phyloP scores from a whole-genome alignment of 2,329 filamentous ascomycete species.

The Myotisia sp. region DNA sequence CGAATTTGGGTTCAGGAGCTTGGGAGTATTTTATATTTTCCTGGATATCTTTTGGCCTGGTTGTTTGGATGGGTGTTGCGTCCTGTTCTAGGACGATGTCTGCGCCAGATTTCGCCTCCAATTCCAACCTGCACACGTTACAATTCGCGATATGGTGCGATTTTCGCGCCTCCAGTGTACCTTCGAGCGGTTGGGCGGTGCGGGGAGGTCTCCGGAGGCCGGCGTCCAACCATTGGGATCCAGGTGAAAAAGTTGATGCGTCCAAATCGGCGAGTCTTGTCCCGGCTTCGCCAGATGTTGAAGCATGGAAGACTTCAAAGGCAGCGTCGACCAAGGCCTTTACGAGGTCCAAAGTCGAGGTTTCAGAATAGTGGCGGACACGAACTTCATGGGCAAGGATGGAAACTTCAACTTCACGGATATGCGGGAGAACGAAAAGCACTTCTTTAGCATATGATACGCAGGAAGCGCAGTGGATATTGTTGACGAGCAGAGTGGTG shows the following conservation, averaged over 20 bases:
- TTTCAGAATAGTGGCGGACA: conserved; percentile 24
- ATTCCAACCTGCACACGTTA: conserved; percentile 34
- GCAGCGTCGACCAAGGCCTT: conserved; percentile 30
- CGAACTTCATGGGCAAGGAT: conserved; percentile 32
- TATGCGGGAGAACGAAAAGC: conserved; percentile 24
- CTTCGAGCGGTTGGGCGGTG: conserved; percentile 13
- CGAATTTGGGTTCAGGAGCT: too few relatives aligned
- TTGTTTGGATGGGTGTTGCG: too few relatives aligned
- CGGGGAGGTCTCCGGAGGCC: conserved; percentile 15
- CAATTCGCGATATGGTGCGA: conserved; percentile 37
- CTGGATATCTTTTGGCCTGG: too few relatives aligned
- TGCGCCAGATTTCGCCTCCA: conserved; percentile 13
- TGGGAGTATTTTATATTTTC: too few relatives aligned
- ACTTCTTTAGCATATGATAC: conserved; percentile 33
- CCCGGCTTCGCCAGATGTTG: conserved; percentile 24
- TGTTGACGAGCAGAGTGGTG: conserved; percentile 32
- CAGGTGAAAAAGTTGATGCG: conserved; percentile 15
- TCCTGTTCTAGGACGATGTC: too few relatives aligned
- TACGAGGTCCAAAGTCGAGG: conserved; percentile 22
- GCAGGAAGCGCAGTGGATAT: conserved; percentile 37
- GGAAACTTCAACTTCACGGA: conserved; percentile 28
- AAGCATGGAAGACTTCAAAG: conserved; percentile 34
- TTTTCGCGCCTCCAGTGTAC: conserved; percentile 14
- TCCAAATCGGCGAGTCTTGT: conserved; percentile 23
- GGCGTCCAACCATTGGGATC: conserved; percentile 18